Evolutionary conservation across 73 alveolate genomes (phyloP), one percentile per base, ranked within the genome.

Genomic region (Blepharisma stoltei): DNA sequence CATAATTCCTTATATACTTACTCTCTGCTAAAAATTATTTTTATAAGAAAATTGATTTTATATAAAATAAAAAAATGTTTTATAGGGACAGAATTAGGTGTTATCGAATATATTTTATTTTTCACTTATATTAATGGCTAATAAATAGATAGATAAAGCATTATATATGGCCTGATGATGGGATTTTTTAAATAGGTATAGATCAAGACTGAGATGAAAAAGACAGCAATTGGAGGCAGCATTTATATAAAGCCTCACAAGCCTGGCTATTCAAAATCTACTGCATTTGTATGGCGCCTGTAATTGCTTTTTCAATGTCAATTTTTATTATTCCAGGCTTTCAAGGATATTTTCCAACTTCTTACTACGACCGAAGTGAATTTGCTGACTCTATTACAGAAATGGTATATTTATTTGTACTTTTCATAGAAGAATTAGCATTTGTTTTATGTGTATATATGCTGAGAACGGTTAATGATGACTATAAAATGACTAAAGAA

Each of bases 401-500:
- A 60, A 38, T n/a, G 41, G 23, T 60, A 14, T 60, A 60, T 25
- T 60, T 60, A 60, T 60, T 60, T 38, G 46, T 60, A 25, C 45
- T 60, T 8, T 60, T 60, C 23, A 20, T 60, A 14, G 73, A 60
- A 25, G 73, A 60, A 60, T 9, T 60, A 8, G 73, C 18, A 9
- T 60, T 60, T 60, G 23, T 60, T 60, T 60, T 60, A n/a, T n/a
- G 46, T 14, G 73, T 60, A 18, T 60, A 14, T 25, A 60, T 14
- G 23, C 73, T 60, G 14, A 60, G 73, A 25, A 60, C 14, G 2
- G 45, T 60, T 20, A 14, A 60, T 18, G 73, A 60, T 5, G 73
- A 60, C 47, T 60, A 14, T 60, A 60, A 60, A 60, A 60, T 60
- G 48, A 60, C 73, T 60, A 38, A 14, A 14, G 73, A 60, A 60